These are phyloP conservation scores for Triangularia setosa DNA, from an alignment of 2,329 filamentous ascomycete genomes.

Conservation along the genomic window DNA sequence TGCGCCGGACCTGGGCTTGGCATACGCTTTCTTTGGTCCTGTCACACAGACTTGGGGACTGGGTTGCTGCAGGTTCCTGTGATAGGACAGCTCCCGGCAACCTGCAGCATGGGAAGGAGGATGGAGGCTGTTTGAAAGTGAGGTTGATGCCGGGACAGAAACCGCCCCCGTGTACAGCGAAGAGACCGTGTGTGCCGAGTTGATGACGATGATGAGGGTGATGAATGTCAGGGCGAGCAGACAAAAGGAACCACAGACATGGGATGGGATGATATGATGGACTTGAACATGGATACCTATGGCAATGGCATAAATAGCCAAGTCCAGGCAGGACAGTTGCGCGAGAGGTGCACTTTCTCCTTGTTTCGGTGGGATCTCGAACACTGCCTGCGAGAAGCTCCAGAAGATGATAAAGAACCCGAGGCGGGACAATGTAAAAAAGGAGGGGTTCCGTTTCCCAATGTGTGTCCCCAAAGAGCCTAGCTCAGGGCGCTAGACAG, in stretches of 20 bases:
- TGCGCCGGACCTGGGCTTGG: constrained; percentile 16
- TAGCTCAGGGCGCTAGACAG: background rate
- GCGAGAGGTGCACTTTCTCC: background rate
- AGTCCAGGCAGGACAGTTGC: background rate
- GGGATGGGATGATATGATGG: background rate
- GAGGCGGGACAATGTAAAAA: background rate
- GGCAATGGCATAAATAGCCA: no score
- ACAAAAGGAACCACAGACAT: background rate
- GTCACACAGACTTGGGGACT: constrained; percentile 13
- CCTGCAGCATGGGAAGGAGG: background rate
- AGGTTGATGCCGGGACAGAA: background rate
- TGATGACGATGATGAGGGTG: background rate
- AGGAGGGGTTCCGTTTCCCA: background rate
- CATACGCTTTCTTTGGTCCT: constrained; percentile 7
- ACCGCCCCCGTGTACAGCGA: no score
- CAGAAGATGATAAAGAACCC: background rate
- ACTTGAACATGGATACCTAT: background rate
- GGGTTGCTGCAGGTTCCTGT: constrained; percentile 2
- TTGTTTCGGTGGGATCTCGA: background rate
- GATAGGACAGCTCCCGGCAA: constrained; percentile 8
- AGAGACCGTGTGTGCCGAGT: background rate
- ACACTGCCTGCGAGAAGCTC: background rate
- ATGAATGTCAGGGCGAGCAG: background rate
- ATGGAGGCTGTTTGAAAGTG: background rate
- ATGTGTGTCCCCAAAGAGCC: background rate